Evolutionary conservation across 2,329 filamentous ascomycete genomes (phyloP).

Genomic region (Pseudocercospora crystallina): DNA sequence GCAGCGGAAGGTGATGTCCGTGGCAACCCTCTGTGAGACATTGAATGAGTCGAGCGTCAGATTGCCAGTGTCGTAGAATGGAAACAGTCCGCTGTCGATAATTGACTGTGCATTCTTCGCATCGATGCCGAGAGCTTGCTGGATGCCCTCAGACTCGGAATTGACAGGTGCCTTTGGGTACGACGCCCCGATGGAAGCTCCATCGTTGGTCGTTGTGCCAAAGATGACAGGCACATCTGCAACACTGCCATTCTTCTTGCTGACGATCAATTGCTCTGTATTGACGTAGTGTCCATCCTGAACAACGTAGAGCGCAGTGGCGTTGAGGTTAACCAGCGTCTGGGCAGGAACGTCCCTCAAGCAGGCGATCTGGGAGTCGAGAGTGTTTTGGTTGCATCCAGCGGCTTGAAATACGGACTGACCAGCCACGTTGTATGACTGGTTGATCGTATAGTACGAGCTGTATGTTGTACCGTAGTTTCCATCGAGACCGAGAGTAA

Average conservation of each 20-base stretch:
- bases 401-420: slow-evolving; percentile 53
- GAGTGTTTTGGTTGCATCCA: slow-evolving; percentile 51
- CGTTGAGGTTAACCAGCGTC: slow-evolving; percentile 42
- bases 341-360: slow-evolving; percentile 50
- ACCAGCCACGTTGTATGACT: slow-evolving; percentile 52
- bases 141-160: slow-evolving; percentile 44
- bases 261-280: slow-evolving; percentile 49
- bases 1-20: slow-evolving; percentile 61
- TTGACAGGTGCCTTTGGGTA: slow-evolving; percentile 49
- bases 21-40: slow-evolving; percentile 54
- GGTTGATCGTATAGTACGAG: slow-evolving; percentile 57
- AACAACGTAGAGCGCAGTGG: slow-evolving; percentile 54
- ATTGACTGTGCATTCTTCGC: slow-evolving; percentile 39
- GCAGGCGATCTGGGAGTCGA: slow-evolving; percentile 54
- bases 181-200: slow-evolving; percentile 51
- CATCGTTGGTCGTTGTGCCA: slow-evolving; percentile 56
- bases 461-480: slow-evolving; percentile 60
- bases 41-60: slow-evolving; percentile 58
- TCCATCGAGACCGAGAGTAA: slow-evolving; percentile 55
- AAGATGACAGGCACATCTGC: slow-evolving; percentile 58
- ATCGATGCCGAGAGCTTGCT: slow-evolving; percentile 49
- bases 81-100: slow-evolving; percentile 52
- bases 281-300: slow-evolving; percentile 59
- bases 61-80: slow-evolving; percentile 50
- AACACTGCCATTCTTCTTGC: slow-evolving; percentile 43